Percentiles rank a stretch among this genome's conserved stretches.
Conservation (phyloP, 2,329 filamentous ascomycete genomes). For the Talaromyces sp. region DNA sequence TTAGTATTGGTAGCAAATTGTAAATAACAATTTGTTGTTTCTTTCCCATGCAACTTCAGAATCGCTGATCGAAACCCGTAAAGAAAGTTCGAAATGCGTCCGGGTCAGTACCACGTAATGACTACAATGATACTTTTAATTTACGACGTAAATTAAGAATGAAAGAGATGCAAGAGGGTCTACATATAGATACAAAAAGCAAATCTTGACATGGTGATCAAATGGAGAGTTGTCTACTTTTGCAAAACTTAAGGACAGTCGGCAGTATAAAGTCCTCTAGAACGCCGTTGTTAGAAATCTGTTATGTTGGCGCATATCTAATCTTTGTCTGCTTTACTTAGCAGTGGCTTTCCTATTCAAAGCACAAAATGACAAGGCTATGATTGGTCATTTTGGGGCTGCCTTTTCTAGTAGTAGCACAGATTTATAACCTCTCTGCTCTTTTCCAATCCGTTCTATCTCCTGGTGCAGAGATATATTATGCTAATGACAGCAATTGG, state of each 20-base stretch:
- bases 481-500: constrained; percentile 5
- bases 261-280: neutral
- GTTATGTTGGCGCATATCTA: neutral
- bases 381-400: neutral
- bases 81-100: neutral
- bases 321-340: neutral
- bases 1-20: too few relatives aligned
- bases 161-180: neutral
- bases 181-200: neutral
- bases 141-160: neutral
- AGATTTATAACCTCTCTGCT: constrained; percentile 1
- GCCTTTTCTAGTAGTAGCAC: constrained; percentile 2
- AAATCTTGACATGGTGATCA: neutral
- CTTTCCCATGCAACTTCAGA: neutral
- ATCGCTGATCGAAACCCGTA: neutral
- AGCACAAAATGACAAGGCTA: neutral
- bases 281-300: neutral
- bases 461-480: constrained; percentile 3
- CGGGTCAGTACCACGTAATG: neutral
- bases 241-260: neutral
- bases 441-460: constrained; percentile 10
- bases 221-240: neutral
- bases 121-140: neutral
- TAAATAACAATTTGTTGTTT: neutral
- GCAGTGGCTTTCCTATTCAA: neutral